Percentiles rank a stretch among this genome's conserved stretches.
Evolutionary conservation across 2,329 filamentous ascomycete genomes (phyloP).

Genomic region (Colletotrichum siamense): DNA sequence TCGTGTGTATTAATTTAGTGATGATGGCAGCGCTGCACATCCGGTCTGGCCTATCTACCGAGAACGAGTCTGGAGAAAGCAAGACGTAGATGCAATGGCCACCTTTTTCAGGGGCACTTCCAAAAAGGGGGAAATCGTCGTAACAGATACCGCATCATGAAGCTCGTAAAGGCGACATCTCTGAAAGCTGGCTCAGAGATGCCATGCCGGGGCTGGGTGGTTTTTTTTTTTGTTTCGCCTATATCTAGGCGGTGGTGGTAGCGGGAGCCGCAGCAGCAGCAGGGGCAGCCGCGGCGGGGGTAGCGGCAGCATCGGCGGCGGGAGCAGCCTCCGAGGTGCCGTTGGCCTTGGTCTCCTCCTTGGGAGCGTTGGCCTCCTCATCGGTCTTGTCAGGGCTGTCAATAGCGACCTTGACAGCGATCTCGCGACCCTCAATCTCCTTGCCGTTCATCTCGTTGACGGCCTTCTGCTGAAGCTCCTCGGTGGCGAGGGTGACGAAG

Average conservation of each 20-base stretch:
- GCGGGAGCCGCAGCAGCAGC: constrained; percentile 27
- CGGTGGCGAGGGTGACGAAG: constrained; percentile 93
- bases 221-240: background rate
- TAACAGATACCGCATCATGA: constrained; percentile 23
- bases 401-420: constrained; percentile 99
- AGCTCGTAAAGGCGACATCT: constrained; percentile 17
- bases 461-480: constrained; percentile 97
- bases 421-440: constrained; percentile 98
- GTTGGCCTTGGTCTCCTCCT: constrained; percentile 47
- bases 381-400: constrained; percentile 97
- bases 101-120: constrained; percentile 19
- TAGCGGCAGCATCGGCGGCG: constrained; percentile 26
- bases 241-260: constrained; percentile 34
- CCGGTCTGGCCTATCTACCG: constrained; percentile 18
- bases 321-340: constrained; percentile 42
- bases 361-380: constrained; percentile 75
- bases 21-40: constrained; percentile 22
- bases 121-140: constrained; percentile 24
- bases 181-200: background rate
- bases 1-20: constrained; percentile 27
- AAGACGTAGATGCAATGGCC: constrained; percentile 20
- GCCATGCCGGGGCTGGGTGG: constrained; percentile 9
- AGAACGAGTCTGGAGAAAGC: constrained; percentile 20
- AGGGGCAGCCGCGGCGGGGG: constrained; percentile 24
- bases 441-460: constrained; percentile 99